phyloP scores from a whole-genome alignment of 331 rosid species.

The Pyrus hybrid region DNA sequence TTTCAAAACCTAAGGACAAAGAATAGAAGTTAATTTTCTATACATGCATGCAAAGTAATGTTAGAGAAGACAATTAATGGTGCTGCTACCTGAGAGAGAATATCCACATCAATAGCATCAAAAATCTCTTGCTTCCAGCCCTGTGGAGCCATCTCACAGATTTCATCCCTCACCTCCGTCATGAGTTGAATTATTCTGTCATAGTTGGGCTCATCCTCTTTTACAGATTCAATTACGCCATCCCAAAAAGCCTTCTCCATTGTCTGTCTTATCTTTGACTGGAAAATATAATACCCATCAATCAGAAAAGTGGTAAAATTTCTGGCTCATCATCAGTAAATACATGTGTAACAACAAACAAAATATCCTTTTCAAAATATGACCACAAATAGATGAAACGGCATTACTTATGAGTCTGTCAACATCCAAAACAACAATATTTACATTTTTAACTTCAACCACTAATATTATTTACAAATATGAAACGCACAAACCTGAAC shows the following conservation, averaged over 20 bases:
- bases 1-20: slow-evolving; percentile 53
- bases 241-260: slow-evolving; percentile 97
- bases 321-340: not conserved
- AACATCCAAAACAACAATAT: not conserved
- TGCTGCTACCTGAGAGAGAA: slow-evolving; percentile 65
- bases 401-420: not conserved
- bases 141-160: slow-evolving; percentile 78
- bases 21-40: not conserved
- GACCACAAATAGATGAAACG: not conserved
- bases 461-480: not conserved
- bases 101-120: slow-evolving; percentile 63
- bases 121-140: slow-evolving; percentile 73
- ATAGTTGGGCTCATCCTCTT: slow-evolving; percentile 60
- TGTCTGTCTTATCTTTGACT: slow-evolving; percentile 64
- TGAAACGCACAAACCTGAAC: slow-evolving; percentile 48
- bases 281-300: slow-evolving; percentile 7
- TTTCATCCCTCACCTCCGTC: slow-evolving; percentile 86
- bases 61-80: not conserved
- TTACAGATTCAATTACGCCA: slow-evolving; percentile 64
- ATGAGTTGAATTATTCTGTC: slow-evolving; percentile 61
- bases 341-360: not conserved
- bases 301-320: slow-evolving; percentile 4
- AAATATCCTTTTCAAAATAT: not conserved
- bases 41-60: not conserved
- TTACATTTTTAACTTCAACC: no score